Evolutionary conservation across 306 rosid genomes (phyloP), one percentile per base, ranked within the genome.

Genomic region (Prinsepia uniflora): DNA sequence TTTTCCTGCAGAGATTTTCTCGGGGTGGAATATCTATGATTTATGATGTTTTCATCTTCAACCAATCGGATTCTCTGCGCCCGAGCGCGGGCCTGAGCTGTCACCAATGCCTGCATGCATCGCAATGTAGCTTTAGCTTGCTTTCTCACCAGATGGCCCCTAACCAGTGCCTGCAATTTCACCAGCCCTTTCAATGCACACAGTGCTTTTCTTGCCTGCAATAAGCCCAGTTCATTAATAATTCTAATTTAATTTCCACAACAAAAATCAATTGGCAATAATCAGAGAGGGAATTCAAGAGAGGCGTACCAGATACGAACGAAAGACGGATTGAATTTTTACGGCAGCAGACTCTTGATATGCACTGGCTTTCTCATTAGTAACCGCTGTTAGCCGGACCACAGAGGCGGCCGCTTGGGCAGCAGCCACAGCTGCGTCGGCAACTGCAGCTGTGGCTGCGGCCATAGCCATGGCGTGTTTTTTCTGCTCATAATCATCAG

Each of bases 91-190:
- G 92, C 92, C 75, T 93, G 98, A 20, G 86, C 96, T 22, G 90
- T 90, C 71, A 93, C 84, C 87, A 93, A 80, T 63, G 97, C 97
- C 82, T 90, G 98, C 97, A 93, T 90, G 73, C 92, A 86, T 68
- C 94, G 78, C 14, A 90, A 75, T 17, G 97, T 88, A 54, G 80
- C 90, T 10, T 85, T 87, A 55, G 97, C 97, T 20, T 87, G 96
- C 71, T 84, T 89, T 68, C 97, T 90, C 83, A 93, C 94, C 60
- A 90, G 80, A 75, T 90, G 98, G 41, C 98, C 98, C 76, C 97
- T 90, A 63, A 86, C 96, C 66, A 93, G 72, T 52, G 97, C 98
- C 77, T 93, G 98, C 80, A 93, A 77, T 85, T 90, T 93, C 80
- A 93, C 98, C 45, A 93, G 10, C 48, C 98, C 97, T 74, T 84